These are phyloP conservation scores for Xylariaceae sp. DNA, from an alignment of 2,329 filamentous ascomycete genomes.

Conservation along the genomic window DNA sequence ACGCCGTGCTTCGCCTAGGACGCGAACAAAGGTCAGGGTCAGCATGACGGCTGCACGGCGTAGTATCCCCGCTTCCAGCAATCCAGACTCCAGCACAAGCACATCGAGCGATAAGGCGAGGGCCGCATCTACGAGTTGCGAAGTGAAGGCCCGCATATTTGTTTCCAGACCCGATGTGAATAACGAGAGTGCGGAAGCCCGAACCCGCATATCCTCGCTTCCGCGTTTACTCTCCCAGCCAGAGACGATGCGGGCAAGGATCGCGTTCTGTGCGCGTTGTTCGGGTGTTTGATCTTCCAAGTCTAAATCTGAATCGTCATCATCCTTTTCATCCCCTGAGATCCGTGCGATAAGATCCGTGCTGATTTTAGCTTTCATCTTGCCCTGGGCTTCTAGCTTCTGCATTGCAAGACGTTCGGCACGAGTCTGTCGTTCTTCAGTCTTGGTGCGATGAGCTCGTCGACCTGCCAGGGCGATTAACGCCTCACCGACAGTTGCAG, in stretches of 20 bases:
- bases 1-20: constrained; percentile 50
- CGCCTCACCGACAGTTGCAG: constrained; percentile 50
- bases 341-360: background rate
- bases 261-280: constrained; percentile 44
- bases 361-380: background rate
- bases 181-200: constrained; percentile 65
- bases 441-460: constrained; percentile 57
- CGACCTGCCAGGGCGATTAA: constrained; percentile 63
- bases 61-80: constrained; percentile 58
- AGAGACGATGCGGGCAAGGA: constrained; percentile 55
- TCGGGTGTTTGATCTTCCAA: constrained; percentile 31
- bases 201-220: constrained; percentile 65
- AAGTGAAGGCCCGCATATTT: constrained; percentile 53
- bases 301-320: constrained; percentile 13
- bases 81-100: constrained; percentile 58
- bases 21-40: constrained; percentile 57
- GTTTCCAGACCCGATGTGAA: constrained; percentile 58
- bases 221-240: constrained; percentile 66
- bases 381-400: constrained; percentile 22
- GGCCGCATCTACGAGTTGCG: constrained; percentile 48
- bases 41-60: constrained; percentile 63
- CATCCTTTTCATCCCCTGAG: constrained; percentile 6
- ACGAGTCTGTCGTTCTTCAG: constrained; percentile 51
- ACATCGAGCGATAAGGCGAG: constrained; percentile 62
- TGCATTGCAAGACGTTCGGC: constrained; percentile 46